Evolutionary conservation across 441 rosid species (phyloP), one percentile per base, ranked within the genome.

Genomic region (Pelargonium myrrhifolium): DNA sequence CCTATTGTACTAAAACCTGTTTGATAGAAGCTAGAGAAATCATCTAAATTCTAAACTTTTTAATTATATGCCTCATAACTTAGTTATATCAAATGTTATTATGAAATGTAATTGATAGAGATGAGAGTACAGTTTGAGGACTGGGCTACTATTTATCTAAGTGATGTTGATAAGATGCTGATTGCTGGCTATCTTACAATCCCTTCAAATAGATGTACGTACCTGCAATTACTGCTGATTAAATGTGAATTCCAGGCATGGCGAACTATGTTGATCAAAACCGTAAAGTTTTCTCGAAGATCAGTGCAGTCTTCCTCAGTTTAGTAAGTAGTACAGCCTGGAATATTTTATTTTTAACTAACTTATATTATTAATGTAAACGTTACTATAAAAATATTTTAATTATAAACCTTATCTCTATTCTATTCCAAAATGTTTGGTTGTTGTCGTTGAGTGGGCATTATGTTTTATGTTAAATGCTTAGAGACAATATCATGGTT

Each of bases 241-340:
- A 63, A 70, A 71, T 75, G 64, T 74, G 64, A 72, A 65, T 78
- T 79, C 65, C 96, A 90, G 99, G 89, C 45, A 68, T 88, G 66
- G 85, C 83, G 64, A 78, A 78, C 71, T 85, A 78, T 80, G 89
- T 89, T 64, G 99, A 91, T 82, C 77, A 68, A 60, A 93, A 89
- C 45, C 94, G 85, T 67, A 84, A 83, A 70, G 85, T 81, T 49
- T 79, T 89, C 68, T 89, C 96, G 21, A 84, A 77, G 74, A 77
- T 87, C 68, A 86, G 79, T 64, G 88, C 90, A 5, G 47, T 89
- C 76, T 79, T 83, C 76, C 95, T 93, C 72, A 77, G 95, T 78
- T 79, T 93, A 76, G 99, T 90, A 84, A 87, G 93, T 63, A 60
- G 62, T 64, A 21, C 35, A 69, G 60, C 70, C 74, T 67, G 47